Evolutionary conservation across 192 early-diverging fungal genomes (phyloP).

Genomic region (Entomortierella beljakovae): DNA sequence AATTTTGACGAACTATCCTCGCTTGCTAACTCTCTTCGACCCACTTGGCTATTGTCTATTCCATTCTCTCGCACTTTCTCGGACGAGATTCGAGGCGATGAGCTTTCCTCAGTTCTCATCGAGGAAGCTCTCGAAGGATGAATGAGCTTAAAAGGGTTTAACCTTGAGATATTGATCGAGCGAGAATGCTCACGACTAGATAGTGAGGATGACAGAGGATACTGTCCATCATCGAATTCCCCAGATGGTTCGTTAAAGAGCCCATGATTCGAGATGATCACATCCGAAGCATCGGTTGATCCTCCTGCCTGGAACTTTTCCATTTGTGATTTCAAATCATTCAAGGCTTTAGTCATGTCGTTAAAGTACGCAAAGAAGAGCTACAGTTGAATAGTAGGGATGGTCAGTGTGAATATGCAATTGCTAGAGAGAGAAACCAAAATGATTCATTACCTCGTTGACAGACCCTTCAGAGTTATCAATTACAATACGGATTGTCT

Average conservation of each 20-base stretch:
- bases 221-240: not conserved
- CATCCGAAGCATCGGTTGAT: not conserved
- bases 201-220: too few relatives aligned
- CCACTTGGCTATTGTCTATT: not conserved
- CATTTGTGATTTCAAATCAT: slow-evolving; percentile 37
- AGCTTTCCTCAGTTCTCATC: not conserved
- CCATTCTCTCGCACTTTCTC: not conserved
- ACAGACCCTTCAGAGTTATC: slow-evolving; percentile 64
- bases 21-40: not conserved
- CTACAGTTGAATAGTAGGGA: slow-evolving; percentile 27
- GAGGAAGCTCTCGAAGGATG: not conserved
- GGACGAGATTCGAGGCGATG: not conserved
- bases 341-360: slow-evolving; percentile 56
- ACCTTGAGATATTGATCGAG: not conserved
- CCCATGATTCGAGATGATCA: not conserved
- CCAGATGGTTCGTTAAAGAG: slow-evolving; percentile 1
- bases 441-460: slow-evolving; percentile 73
- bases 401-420: too few relatives aligned
- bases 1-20: not conserved
- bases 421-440: not conserved
- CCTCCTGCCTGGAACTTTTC: slow-evolving; percentile 9
- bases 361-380: slow-evolving; percentile 75
- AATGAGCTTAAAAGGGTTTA: slow-evolving; percentile 20
- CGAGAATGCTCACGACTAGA: slow-evolving; percentile 9
- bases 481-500: slow-evolving; percentile 64